Percentiles rank a stretch among this genome's conserved stretches.
Conservation (phyloP, 2,329 filamentous ascomycete species). For the Alternaria novae-zelandiae region DNA sequence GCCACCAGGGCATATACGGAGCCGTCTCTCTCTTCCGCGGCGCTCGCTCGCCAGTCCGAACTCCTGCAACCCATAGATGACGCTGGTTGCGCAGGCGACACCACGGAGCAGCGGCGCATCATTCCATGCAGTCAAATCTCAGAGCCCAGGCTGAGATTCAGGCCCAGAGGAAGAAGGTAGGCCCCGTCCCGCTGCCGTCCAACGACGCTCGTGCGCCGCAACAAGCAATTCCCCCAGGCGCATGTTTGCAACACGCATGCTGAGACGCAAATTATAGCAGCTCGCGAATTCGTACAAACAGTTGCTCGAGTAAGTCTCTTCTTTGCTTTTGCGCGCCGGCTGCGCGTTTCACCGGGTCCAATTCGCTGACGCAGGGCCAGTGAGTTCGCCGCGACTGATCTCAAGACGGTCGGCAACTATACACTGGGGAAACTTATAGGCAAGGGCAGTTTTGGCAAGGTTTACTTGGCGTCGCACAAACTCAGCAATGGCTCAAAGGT, state of each 20-base stretch:
- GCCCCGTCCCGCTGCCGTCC: conserved; percentile 6
- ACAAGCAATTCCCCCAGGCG: conserved; percentile 10
- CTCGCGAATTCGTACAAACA: conserved; percentile 97
- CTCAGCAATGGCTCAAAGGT: conserved; percentile 99
- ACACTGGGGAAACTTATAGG: conserved; percentile 89
- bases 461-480: conserved; percentile 94
- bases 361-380: conserved; percentile 56
- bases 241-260: background rate
- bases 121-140: conserved; percentile 54
- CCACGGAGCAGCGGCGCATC: conserved; percentile 40
- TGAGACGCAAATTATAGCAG: conserved; percentile 55
- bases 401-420: conserved; percentile 94
- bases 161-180: conserved; percentile 65
- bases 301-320: conserved; percentile 78
- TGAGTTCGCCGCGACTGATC: conserved; percentile 91
- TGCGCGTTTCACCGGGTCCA: conserved; percentile 2
- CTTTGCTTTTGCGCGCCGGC: conserved; percentile 5
- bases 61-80: conserved; percentile 39
- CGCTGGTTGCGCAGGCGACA: conserved; percentile 38
- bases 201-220: conserved; percentile 4
- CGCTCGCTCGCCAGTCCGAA: conserved; percentile 31
- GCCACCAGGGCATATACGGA: conserved; percentile 14
- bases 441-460: conserved; percentile 97
- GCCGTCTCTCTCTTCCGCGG: conserved; percentile 20
- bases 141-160: conserved; percentile 63